Evolutionary conservation across 495 filamentous ascomycete genomes (phyloP), one percentile per base, ranked within the genome.

Genomic region (Aspergillus bertholletiae): DNA sequence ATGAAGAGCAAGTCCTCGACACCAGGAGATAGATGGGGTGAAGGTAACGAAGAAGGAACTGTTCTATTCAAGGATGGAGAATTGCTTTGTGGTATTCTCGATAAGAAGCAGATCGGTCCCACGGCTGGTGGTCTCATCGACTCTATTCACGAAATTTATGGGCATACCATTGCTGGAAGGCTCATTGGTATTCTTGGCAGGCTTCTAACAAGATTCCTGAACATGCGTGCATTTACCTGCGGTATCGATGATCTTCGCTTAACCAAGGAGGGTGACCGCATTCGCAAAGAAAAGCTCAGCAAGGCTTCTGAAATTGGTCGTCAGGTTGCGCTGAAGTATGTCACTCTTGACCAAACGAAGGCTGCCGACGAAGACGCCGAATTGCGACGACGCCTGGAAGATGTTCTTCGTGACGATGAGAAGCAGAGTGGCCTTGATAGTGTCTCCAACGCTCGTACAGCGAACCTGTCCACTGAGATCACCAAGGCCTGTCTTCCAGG

Each of bases 221-320:
- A 91, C 66, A 96, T 97, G 87, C 79, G 92, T 24, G 95, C 90
- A 0, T 97, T 97, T 66, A 92, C 88, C 55, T 99, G 95, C 71
- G 95, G 95, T 59, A 96, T 99, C 74, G 95, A 97, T 60, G 95
- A 99, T 79, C 80, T 99, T 57, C 78, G 86, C 21, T 81, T 97
- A 47, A 99, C 94, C 2, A 76, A 81, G 8, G 77, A 90, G 54
- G 92, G 94, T 45, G 90, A 99, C 61, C 74, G 74, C 50, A 73
- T 73, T 39, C 84, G 95, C 24, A 81, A 80, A 50, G 77, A 89
- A 58, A 86, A 84, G 55, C 71, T 99, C 48, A 72, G 81, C 55
- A 80, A 81, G 46, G 88, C 90, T 3, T 73, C 81, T 7, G 69
- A 71, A n/a, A 84, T 96, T 56, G 95, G 95, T 50, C 80, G 88